A percentile compares a stretch with the other conserved stretches of the same genome.
Conservation (phyloP, 345 rosid species). For the Cardamine occulta region DNA sequence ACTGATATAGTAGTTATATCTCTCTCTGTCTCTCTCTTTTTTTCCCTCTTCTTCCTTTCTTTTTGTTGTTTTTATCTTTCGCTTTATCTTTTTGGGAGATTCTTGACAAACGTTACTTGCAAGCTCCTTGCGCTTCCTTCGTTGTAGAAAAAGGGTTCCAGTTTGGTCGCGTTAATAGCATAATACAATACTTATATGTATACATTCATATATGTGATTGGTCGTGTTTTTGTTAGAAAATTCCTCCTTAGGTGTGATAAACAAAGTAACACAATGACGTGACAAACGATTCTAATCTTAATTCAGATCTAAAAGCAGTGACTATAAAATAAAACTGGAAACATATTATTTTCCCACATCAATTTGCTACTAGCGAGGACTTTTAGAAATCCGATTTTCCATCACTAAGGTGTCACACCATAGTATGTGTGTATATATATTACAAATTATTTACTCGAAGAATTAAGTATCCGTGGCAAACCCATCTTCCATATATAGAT, state of each 20-base stretch:
- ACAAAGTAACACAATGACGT: constrained; percentile 16
- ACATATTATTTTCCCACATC: not conserved
- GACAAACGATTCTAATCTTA: not conserved
- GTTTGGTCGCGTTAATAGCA: constrained; percentile 32
- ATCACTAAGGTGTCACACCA: not conserved
- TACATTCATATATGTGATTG: not conserved
- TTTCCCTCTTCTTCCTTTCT: constrained; percentile 28
- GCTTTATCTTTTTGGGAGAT: constrained; percentile 47
- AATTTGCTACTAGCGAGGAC: not conserved
- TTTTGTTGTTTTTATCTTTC: constrained; percentile 47
- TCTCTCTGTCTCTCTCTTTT: not conserved
- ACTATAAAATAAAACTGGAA: not conserved
- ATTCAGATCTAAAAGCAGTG: not conserved
- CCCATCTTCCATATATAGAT: no score
- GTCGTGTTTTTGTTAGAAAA: not conserved
- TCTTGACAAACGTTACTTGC: constrained; percentile 45
- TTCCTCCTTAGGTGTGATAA: constrained; percentile 8
- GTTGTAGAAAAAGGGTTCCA: constrained; percentile 29
- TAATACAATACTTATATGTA: not conserved
- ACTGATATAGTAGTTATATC: not conserved
- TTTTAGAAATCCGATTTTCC: not conserved
- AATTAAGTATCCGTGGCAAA: no score
- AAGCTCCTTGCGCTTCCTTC: constrained; percentile 45
- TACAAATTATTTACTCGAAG: no score
- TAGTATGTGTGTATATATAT: no score